Evolutionary conservation across 768 basidiomycete species (phyloP).

Genomic region (Amanita subjunquillea): DNA sequence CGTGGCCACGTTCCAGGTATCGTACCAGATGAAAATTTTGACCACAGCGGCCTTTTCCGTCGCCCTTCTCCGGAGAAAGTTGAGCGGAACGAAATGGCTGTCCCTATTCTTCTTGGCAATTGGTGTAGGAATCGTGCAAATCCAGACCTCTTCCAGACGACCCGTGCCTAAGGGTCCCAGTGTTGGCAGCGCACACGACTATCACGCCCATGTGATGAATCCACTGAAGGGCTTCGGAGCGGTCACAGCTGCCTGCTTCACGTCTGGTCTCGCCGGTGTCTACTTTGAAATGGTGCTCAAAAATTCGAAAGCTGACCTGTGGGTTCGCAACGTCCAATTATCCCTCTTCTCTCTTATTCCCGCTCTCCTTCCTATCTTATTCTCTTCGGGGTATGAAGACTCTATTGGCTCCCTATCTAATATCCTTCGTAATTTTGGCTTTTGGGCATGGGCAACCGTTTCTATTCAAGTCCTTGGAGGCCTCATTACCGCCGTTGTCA

Average conservation of each 20-base stretch:
- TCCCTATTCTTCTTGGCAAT: conserved; percentile 81
- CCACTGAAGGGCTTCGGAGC: conserved; percentile 82
- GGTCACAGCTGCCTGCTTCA: conserved; percentile 85
- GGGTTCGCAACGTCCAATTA: conserved; percentile 95
- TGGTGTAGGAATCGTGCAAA: conserved; percentile 92
- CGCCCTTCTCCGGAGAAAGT: conserved; percentile 62
- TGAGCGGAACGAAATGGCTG: conserved; percentile 75
- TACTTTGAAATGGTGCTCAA: conserved; percentile 99
- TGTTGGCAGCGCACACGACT: conserved; percentile 64
- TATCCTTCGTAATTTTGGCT: conserved; percentile 80
- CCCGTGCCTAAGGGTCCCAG: conserved; percentile 21
- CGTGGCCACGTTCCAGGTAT: conserved; percentile 95
- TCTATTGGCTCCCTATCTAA: conserved; percentile 41
- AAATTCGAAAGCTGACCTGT: conserved; percentile 80
- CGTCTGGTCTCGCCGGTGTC: conserved; percentile 91
- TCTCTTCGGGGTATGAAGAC: conserved; percentile 26
- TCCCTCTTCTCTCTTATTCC: conserved; percentile 91
- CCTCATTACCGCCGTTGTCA: conserved; percentile 88
- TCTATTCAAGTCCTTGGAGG: conserved; percentile 87
- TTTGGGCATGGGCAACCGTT: conserved; percentile 95
- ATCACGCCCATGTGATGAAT: conserved; percentile 68
- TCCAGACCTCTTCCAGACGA: conserved; percentile 51
- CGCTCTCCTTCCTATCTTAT: conserved; percentile 75
- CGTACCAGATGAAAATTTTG: conserved; percentile 98
- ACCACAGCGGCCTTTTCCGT: conserved; percentile 94